phyloP scores from a whole-genome alignment of 345 rosid species.

The Geranium brycei region DNA sequence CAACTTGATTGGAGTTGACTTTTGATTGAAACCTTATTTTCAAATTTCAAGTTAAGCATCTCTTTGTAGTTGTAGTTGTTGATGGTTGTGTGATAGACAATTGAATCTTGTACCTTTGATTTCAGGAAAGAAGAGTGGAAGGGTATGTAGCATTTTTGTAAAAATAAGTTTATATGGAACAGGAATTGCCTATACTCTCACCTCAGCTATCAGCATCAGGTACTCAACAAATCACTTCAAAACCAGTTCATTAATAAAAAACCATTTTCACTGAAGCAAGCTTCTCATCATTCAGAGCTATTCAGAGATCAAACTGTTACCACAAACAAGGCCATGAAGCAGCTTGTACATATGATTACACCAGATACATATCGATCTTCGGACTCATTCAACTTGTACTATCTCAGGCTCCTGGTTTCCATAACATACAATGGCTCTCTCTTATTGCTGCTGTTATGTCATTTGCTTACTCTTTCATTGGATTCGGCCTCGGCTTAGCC shows the following conservation, averaged over 20 bases:
- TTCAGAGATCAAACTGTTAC: slow-evolving; percentile 5
- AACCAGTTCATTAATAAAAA: background rate
- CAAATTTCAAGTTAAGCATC: no score
- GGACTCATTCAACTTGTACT: slow-evolving; percentile 19
- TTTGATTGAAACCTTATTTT: no score
- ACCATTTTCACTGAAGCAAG: background rate
- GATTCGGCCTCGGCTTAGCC: slow-evolving; percentile 21
- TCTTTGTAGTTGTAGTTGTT: no score
- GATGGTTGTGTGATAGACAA: background rate
- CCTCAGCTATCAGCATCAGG: slow-evolving; percentile 42
- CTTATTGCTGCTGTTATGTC: slow-evolving; percentile 26
- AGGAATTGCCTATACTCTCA: slow-evolving; percentile 35
- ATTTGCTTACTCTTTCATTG: slow-evolving; percentile 20
- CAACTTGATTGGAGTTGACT: no score
- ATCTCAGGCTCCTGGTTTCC: slow-evolving; percentile 29
- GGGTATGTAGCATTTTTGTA: slow-evolving; percentile 23
- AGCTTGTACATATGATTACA: background rate
- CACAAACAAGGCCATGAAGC: slow-evolving; percentile 1
- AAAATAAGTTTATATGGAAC: slow-evolving; percentile 29
- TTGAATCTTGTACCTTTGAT: background rate
- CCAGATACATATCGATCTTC: slow-evolving; percentile 13
- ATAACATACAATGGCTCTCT: slow-evolving; percentile 24
- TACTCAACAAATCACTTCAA: slow-evolving; percentile 2
- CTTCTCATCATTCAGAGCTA: slow-evolving; percentile 2
- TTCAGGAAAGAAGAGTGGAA: slow-evolving; percentile 27